Evolutionary conservation across 1,139 yeast species (phyloP).

Genomic region (Arxiozyma slooffiae): DNA sequence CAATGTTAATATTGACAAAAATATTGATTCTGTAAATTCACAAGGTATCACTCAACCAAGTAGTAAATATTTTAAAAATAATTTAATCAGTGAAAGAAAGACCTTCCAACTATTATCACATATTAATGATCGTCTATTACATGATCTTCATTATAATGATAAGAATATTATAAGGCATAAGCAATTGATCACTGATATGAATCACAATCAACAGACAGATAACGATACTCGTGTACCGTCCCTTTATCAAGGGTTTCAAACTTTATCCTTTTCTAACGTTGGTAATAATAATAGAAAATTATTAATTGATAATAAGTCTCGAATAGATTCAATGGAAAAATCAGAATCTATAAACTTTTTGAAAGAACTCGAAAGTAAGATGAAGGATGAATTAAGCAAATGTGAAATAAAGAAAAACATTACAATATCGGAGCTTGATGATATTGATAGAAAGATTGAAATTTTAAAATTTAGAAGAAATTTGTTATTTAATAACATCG

Average conservation of each 20-base stretch:
- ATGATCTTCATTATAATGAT: too few species aligned
- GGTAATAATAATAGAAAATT: slow-evolving; percentile 10
- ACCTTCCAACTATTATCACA: slow-evolving; percentile 40
- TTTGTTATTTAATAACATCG: slow-evolving; percentile 47
- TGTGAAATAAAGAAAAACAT: slow-evolving; percentile 54
- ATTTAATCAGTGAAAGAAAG: slow-evolving; percentile 30
- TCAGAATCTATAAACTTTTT: slow-evolving; percentile 36
- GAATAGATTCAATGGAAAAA: slow-evolving; percentile 32
- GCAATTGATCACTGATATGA: too few species aligned
- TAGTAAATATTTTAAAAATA: slow-evolving; percentile 27
- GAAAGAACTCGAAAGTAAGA: slow-evolving; percentile 32
- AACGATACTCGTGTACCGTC: slow-evolving; percentile 28
- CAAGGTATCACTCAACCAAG: slow-evolving; percentile 14
- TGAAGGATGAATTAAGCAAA: slow-evolving; percentile 42
- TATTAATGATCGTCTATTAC: too few species aligned
- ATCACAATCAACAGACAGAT: too few species aligned
- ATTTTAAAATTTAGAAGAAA: slow-evolving; percentile 42
- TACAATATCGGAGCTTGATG: slow-evolving; percentile 53
- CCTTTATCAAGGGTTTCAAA: slow-evolving; percentile 55
- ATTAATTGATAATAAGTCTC: slow-evolving; percentile 10
- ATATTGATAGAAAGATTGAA: slow-evolving; percentile 48
- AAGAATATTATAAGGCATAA: too few species aligned
- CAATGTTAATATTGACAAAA: neutral
- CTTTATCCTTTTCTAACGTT: slow-evolving; percentile 30
- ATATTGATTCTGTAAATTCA: neutral